Conservation (phyloP, 495 filamentous ascomycete genomes). For the Tuber umbilicatum region DNA sequence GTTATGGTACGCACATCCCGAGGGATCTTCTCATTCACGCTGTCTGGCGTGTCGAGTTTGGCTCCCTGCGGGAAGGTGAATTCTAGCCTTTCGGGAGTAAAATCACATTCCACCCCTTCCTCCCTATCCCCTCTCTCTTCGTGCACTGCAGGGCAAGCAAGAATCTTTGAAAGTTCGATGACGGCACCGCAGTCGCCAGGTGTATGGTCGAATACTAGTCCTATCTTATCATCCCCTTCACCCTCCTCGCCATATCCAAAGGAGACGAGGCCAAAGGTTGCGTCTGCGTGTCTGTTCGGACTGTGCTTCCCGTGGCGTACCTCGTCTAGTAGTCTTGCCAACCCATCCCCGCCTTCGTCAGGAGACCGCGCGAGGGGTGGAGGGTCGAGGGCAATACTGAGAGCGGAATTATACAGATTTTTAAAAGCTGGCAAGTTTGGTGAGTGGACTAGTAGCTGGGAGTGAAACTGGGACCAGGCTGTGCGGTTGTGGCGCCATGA, state of each 20-base stretch:
- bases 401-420: background rate
- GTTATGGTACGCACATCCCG: background rate
- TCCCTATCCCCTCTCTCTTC: background rate
- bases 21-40: background rate
- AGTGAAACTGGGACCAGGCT: conserved; percentile 10
- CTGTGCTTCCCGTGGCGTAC: conserved; percentile 18
- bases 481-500: conserved; percentile 25
- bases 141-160: background rate
- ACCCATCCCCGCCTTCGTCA: background rate
- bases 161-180: conserved; percentile 20
- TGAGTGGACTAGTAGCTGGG: background rate
- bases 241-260: background rate
- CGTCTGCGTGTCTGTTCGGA: conserved; percentile 30
- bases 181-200: conserved; percentile 19
- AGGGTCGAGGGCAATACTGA: background rate
- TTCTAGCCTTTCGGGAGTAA: background rate
- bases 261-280: conserved; percentile 23
- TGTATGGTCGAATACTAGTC: conserved; percentile 19
- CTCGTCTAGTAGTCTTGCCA: conserved; percentile 16
- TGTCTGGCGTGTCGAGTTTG: conserved; percentile 1
- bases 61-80: conserved; percentile 3
- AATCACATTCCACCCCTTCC: background rate
- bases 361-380: background rate
- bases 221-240: conserved; percentile 5
- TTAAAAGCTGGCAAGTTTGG: background rate